Evolutionary conservation across 768 basidiomycete species (phyloP), one percentile per base, ranked within the genome.

Genomic region (Pisolithus orientalis): DNA sequence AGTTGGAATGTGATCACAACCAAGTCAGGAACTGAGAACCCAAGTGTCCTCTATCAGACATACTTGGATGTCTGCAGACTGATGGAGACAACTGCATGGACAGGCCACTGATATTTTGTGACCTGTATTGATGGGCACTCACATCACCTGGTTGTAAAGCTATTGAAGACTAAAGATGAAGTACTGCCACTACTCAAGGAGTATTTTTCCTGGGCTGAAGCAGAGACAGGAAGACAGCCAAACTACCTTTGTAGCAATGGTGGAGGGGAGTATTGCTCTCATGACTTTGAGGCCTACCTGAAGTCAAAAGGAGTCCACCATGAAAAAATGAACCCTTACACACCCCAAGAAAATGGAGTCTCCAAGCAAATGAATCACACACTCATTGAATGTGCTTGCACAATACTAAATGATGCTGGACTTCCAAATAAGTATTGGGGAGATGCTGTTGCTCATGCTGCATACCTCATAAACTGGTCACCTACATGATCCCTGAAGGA

Each of bases 251-350:
- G 55, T 10, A 51, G 43, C 6, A 57, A 70, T 48, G 55, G 57
- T 25, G 61, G 67, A 8, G 57, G 61, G 1, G 62, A 70, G 53
- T 70, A 59, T 39, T 28, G 50, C 10, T 52, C n/a, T 9, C 37
- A 10, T 6, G 47, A 24, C 6, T 54, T 55, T 29, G 58, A 62
- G 44, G 10, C 50, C 0, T 21, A 21, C 21, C 21, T 21, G 21
- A 21, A 21, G 21, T 21, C 21, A 21, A 21, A 21, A 21, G 21
- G 47, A 8, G 32, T 53, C 39, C 47, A 53, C 14, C 52, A 53
- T 10, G 40, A 53, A 14, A 39, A 42, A 29, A 53, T 17, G 5
- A 53, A 53, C 34, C 39, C 39, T 31, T 49, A 53, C 27, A 53
- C 52, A 9, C 53, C 42, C 0, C 47, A 53, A 25, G 47, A 53